These are phyloP conservation scores for Eucalyptus caleyi DNA, from an alignment of 345 rosid genomes.

Conservation along the genomic window DNA sequence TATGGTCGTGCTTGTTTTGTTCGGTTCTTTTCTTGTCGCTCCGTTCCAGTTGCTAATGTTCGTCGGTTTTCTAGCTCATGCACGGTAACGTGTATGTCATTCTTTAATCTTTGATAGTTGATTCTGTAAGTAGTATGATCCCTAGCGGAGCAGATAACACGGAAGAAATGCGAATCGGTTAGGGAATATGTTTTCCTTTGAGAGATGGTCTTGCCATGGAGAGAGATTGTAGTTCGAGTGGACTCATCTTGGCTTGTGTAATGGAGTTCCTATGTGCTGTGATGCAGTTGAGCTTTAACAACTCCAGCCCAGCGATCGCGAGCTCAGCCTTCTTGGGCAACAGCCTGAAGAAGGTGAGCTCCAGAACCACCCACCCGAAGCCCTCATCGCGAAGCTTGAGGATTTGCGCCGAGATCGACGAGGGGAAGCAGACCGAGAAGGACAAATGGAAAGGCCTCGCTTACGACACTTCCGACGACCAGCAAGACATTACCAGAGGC, in stretches of 20 bases:
- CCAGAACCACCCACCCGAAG: neutral
- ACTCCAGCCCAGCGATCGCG: neutral
- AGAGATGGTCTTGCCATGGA: neutral
- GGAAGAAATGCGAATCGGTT: neutral
- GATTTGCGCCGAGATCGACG: neutral
- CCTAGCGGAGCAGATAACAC: neutral
- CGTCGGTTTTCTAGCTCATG: neutral
- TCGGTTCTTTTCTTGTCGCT: neutral
- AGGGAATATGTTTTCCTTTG: neutral
- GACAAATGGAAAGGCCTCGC: conserved; percentile 6
- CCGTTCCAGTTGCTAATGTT: neutral
- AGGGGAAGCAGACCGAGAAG: neutral
- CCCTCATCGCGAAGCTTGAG: neutral
- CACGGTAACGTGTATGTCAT: neutral
- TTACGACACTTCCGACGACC: conserved; percentile 3
- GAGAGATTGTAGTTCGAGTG: neutral
- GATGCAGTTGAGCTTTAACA: neutral
- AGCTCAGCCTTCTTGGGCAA: neutral
- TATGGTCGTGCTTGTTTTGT: neutral
- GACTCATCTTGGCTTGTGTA: neutral
- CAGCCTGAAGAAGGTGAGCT: neutral
- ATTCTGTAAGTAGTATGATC: neutral
- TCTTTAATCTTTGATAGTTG: neutral
- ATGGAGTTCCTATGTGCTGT: neutral
- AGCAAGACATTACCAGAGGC: conserved; percentile 8